Evolutionary conservation across 1,284 basidiomycete genomes (phyloP), one percentile per base, ranked within the genome.

Genomic region (Pseudozyma sp.): DNA sequence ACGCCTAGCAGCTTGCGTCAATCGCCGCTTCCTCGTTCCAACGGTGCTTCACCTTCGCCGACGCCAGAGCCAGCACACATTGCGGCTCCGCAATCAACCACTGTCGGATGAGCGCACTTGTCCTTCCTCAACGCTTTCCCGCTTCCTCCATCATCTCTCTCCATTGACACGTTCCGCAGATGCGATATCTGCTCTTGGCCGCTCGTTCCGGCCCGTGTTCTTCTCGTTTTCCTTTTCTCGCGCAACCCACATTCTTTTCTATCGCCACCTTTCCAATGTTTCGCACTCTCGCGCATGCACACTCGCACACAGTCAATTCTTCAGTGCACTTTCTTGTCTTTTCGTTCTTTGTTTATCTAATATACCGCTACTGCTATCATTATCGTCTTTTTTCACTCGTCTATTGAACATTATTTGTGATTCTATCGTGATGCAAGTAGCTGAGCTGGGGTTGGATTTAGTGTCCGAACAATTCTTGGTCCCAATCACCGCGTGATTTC

Each of bases 401-500:
- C 45, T 44, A 47, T 47, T 13, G 43, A 10, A 2, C 13, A 44
- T n/a, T 44, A 16, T 1, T 4, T 19, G 9, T n/a, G 25, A 36
- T 43, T 59, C 38, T 52, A 44, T 35, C 45, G 42, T 25, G 21
- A 44, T 44, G 16, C 18, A 19, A 19, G 13, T 10, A 10, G 43
- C 5, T n/a, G 43, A 10, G 18, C 12, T 47, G 12, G 16, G 10
- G 34, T 42, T 18, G n/a, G 10, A 16, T 9, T 35, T 47, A 64
- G 13, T 43, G n/a, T 12, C 66, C 62, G 43, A 74, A 74, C 7
- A 74, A n/a, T 14, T 74, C 66, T 4, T 16, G 6, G 48, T 74
- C 52, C 58, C 59, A 74, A 21, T 70, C 66, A 34, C 71, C 71
- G 1, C 70, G 21, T 1, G 55, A 59, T 25, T 70, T 74, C 43